These are phyloP conservation scores for Lepidium aucheri DNA, from an alignment of 345 rosid species.

Conservation along the genomic window DNA sequence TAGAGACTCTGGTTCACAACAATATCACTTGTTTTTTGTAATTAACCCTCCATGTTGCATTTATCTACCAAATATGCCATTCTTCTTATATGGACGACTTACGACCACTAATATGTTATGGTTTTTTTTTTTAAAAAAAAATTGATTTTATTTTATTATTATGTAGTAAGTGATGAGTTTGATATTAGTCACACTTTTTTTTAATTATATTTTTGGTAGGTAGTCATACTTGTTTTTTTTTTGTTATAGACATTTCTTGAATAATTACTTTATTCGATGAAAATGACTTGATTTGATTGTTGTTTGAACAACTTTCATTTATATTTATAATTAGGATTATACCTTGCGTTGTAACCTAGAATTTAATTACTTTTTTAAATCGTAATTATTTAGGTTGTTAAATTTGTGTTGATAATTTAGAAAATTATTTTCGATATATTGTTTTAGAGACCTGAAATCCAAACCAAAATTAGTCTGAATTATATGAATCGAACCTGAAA, in stretches of 20 bases:
- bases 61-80: conserved; percentile 3
- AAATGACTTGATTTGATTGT: background rate
- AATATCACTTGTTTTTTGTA: background rate
- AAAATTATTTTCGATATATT: too few species aligned
- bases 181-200: background rate
- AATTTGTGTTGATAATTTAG: too few species aligned
- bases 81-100: background rate
- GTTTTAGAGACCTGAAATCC: too few species aligned
- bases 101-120: background rate
- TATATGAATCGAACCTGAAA: too few species aligned
- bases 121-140: background rate
- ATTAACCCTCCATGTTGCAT: conserved; percentile 2
- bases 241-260: too few species aligned
- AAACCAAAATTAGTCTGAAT: too few species aligned
- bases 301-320: background rate
- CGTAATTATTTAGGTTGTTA: too few species aligned
- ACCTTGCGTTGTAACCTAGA: too few species aligned
- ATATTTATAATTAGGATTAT: too few species aligned
- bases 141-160: background rate
- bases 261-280: background rate
- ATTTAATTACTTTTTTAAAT: too few species aligned
- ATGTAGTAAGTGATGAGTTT: background rate
- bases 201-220: too few species aligned
- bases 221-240: background rate
- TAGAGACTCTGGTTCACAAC: background rate